Percentiles rank a stretch among this genome's conserved stretches.
Evolutionary conservation across 768 basidiomycete species (phyloP).

Genomic region (Hirschioporus abietinus): DNA sequence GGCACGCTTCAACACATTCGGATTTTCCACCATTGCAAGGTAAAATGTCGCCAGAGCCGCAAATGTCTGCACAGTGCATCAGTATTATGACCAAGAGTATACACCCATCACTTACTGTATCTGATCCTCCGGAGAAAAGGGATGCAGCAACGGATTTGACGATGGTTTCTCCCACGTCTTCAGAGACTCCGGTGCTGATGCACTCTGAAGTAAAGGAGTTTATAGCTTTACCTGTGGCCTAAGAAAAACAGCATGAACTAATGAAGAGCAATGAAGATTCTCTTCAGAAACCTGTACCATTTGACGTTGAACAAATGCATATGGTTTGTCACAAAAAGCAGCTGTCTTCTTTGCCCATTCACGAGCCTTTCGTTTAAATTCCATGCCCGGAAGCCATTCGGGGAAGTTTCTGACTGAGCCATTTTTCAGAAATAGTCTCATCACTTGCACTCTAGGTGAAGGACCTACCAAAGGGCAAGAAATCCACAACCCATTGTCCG

Average conservation of each 20-base stretch:
- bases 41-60: slow-evolving; percentile 30
- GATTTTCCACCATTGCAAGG: slow-evolving; percentile 33
- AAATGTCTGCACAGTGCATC: slow-evolving; percentile 18
- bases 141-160: background rate
- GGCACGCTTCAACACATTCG: slow-evolving; percentile 19
- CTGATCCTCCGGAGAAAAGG: background rate
- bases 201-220: background rate
- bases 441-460: background rate
- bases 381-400: background rate
- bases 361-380: background rate
- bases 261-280: background rate
- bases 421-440: background rate
- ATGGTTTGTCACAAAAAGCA: background rate
- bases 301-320: background rate
- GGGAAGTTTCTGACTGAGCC: background rate
- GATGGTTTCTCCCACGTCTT: background rate
- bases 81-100: background rate
- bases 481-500: background rate
- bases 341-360: background rate
- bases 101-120: background rate
- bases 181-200: background rate
- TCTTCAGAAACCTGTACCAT: background rate
- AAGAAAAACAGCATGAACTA: background rate
- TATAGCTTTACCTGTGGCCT: background rate
- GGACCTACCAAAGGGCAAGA: background rate